Evolutionary conservation across 441 rosid species (phyloP).

Genomic region (Corymbia calophylla): DNA sequence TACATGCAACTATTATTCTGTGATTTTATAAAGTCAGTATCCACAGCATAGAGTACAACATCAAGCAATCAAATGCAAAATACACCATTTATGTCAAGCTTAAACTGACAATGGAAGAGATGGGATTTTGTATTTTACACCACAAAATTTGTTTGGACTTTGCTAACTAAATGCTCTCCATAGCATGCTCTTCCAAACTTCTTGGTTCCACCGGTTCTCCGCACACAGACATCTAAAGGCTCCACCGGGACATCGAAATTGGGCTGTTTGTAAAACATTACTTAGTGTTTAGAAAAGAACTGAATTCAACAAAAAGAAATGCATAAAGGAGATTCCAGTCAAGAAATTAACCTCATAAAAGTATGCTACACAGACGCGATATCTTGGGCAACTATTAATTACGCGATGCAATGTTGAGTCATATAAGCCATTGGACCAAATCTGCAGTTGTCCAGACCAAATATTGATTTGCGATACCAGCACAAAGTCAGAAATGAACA

Average conservation of each 20-base stretch:
- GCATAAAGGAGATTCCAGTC: neutral
- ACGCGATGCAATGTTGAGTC: constrained; percentile 80
- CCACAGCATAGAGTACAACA: neutral
- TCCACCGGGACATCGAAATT: constrained; percentile 60
- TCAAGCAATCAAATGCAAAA: neutral
- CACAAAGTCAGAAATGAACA: neutral
- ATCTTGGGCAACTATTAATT: constrained; percentile 45
- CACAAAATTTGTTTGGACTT: constrained; percentile 63
- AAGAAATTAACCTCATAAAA: constrained; percentile 58
- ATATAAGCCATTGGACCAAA: constrained; percentile 66
- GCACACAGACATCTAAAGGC: constrained; percentile 58
- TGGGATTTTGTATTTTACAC: neutral
- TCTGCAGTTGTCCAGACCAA: constrained; percentile 28
- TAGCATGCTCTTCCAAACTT: constrained; percentile 55
- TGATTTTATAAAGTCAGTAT: neutral
- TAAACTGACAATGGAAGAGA: neutral
- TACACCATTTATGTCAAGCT: neutral
- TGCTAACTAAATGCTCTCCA: constrained; percentile 76
- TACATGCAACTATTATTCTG: neutral
- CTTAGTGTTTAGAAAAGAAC: neutral
- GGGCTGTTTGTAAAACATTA: constrained; percentile 28
- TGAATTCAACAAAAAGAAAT: neutral
- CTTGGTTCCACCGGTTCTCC: constrained; percentile 34
- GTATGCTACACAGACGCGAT: constrained; percentile 64
- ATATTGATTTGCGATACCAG: neutral